These are phyloP conservation scores for Suhomyces yuchorum DNA, from an alignment of 1,139 yeast species.

Conservation along the genomic window DNA sequence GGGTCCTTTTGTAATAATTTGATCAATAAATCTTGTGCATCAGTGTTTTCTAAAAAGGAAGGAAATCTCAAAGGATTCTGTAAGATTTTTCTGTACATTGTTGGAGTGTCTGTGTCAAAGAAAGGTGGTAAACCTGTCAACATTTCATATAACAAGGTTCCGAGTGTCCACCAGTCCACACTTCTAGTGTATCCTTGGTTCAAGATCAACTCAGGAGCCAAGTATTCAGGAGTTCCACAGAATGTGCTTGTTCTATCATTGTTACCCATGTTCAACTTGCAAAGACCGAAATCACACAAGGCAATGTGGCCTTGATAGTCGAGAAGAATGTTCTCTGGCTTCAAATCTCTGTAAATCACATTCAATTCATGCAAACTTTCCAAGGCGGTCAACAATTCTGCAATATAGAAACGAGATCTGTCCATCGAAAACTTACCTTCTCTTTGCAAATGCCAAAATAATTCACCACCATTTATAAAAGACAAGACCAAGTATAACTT, in stretches of 20 bases:
- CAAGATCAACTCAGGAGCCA: slow-evolving; percentile 90
- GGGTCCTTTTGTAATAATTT: slow-evolving; percentile 88
- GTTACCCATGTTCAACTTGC: slow-evolving; percentile 90
- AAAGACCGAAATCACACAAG: slow-evolving; percentile 92
- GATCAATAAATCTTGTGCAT: slow-evolving; percentile 80
- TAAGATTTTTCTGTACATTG: slow-evolving; percentile 90
- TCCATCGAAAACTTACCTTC: slow-evolving; percentile 89
- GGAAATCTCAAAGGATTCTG: slow-evolving; percentile 91
- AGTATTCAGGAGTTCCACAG: slow-evolving; percentile 95
- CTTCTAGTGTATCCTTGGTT: slow-evolving; percentile 94
- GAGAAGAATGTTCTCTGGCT: slow-evolving; percentile 90
- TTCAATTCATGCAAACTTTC: slow-evolving; percentile 89
- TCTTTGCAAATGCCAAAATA: slow-evolving; percentile 90
- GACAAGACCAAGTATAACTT: slow-evolving; percentile 87
- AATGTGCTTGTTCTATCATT: slow-evolving; percentile 90
- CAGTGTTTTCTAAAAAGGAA: slow-evolving; percentile 74
- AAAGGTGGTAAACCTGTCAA: slow-evolving; percentile 88
- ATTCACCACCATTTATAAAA: slow-evolving; percentile 95
- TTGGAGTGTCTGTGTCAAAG: slow-evolving; percentile 90
- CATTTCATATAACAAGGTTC: slow-evolving; percentile 92
- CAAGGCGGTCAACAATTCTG: slow-evolving; percentile 88
- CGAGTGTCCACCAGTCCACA: slow-evolving; percentile 98
- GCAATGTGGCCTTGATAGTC: slow-evolving; percentile 98
- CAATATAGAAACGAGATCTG: slow-evolving; percentile 89
- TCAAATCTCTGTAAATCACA: slow-evolving; percentile 91